These are phyloP conservation scores for Sugiyamaella smithiae DNA, from an alignment of 805 yeast genomes.

Conservation along the genomic window DNA sequence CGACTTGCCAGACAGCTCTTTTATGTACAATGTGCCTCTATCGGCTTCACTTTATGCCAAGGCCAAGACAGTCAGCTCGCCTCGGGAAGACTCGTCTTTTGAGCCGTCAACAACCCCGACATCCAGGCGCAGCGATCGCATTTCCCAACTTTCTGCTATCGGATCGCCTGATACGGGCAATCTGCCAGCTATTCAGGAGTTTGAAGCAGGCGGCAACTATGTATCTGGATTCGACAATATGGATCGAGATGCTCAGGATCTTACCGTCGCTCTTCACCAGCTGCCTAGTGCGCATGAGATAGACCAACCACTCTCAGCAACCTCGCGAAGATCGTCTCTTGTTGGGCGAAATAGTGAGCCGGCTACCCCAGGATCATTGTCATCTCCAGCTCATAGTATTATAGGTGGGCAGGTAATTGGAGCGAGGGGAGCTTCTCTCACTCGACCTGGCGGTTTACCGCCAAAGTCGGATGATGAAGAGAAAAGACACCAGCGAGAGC, in stretches of 20 bases:
- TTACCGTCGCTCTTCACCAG: constrained; percentile 33
- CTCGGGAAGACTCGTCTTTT: constrained; percentile 2
- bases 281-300: constrained; percentile 16
- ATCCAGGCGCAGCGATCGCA: constrained; percentile 5
- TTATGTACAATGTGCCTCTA: constrained; percentile 63
- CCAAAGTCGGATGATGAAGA: constrained; percentile 58
- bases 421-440: constrained; percentile 37
- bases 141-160: constrained; percentile 8
- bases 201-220: constrained; percentile 20
- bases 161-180: constrained; percentile 11
- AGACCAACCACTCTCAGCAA: neutral
- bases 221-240: constrained; percentile 30
- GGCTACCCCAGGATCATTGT: constrained; percentile 55
- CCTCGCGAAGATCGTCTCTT: constrained; percentile 8
- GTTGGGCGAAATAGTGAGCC: constrained; percentile 38
- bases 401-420: neutral
- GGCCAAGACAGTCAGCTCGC: constrained; percentile 17
- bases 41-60: constrained; percentile 50
- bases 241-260: constrained; percentile 36
- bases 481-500: constrained; percentile 52
- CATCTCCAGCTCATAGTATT: neutral
- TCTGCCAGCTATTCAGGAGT: constrained; percentile 22
- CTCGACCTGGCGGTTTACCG: constrained; percentile 65
- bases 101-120: neutral
- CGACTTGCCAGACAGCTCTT: constrained; percentile 51